Conservation (phyloP, 352 stramenopile genomes). For the Phytophthora aleatoria region DNA sequence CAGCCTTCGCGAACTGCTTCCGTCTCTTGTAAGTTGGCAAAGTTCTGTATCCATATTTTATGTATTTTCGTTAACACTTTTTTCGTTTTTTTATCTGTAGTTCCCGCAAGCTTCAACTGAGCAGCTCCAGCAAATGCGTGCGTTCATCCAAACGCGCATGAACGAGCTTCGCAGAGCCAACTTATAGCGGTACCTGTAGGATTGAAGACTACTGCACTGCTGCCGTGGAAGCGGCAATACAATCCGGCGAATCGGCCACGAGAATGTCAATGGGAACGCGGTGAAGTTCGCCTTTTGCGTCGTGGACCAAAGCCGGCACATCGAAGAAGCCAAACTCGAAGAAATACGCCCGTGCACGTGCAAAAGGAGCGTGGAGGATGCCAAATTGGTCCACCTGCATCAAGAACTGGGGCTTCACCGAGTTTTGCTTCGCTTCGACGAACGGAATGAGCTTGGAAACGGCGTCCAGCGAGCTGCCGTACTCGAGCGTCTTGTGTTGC, state of each 20-base stretch:
- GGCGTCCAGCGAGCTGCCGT: constrained; percentile 61
- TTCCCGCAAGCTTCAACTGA: constrained; percentile 56
- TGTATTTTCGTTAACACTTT: constrained; percentile 14
- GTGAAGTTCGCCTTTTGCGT: constrained; percentile 33
- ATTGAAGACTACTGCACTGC: constrained; percentile 1
- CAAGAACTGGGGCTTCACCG: constrained; percentile 46
- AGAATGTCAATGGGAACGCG: constrained; percentile 45
- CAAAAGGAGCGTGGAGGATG: constrained; percentile 86
- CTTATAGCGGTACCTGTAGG: neutral
- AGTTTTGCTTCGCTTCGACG: constrained; percentile 44
- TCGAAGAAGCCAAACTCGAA: constrained; percentile 73
- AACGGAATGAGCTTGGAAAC: constrained; percentile 69
- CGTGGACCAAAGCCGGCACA: constrained; percentile 48
- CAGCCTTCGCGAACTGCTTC: constrained; percentile 54
- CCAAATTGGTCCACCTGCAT: constrained; percentile 90
- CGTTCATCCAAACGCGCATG: constrained; percentile 35
- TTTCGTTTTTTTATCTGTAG: constrained; percentile 23
- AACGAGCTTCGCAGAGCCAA: constrained; percentile 13
- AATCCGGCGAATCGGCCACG: constrained; percentile 57
- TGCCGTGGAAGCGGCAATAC: constrained; percentile 45
- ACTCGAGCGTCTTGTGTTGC: constrained; percentile 74
- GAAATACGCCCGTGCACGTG: constrained; percentile 82
- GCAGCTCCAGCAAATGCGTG: constrained; percentile 53
- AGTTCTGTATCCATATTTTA: neutral
- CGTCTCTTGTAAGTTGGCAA: constrained; percentile 46